A percentile compares a stretch with the other conserved stretches of the same genome.
phyloP scores from a whole-genome alignment of 352 stramenopile genomes.

The Pythium rishiriense region DNA sequence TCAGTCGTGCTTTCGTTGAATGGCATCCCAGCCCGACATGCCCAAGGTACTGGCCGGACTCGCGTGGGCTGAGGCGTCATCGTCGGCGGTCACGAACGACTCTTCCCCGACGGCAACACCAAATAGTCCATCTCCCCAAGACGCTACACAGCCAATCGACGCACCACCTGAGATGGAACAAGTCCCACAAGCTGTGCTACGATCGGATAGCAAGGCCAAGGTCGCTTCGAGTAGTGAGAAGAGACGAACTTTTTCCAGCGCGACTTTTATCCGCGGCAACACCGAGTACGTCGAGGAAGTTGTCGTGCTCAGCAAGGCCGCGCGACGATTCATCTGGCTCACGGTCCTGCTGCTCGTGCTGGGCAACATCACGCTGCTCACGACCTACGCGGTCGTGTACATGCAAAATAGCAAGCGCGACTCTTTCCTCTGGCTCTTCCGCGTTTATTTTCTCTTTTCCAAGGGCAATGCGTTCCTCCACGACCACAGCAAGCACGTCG shows the following conservation, averaged over 20 bases:
- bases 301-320: background rate
- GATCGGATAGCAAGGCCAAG: too few relatives aligned
- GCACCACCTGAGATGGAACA: too few relatives aligned
- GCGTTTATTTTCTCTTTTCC: conserved; percentile 7
- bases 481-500: background rate
- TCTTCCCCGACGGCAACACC: too few relatives aligned
- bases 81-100: too few relatives aligned
- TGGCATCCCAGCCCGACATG: too few relatives aligned
- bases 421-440: conserved; percentile 13
- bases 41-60: too few relatives aligned
- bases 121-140: too few relatives aligned
- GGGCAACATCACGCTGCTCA: conserved; percentile 4
- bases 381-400: conserved; percentile 1
- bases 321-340: background rate
- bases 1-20: too few relatives aligned
- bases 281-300: conserved; percentile 11
- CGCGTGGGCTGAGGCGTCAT: too few relatives aligned
- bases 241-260: background rate
- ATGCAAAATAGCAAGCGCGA: conserved; percentile 5
- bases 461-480: conserved; percentile 9
- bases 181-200: too few relatives aligned
- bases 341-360: conserved; percentile 2
- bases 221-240: background rate
- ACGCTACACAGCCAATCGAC: too few relatives aligned
- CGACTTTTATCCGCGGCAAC: background rate